Evolutionary conservation across 176 grass and related monocot genomes (phyloP).

Genomic region (Carex pumila): DNA sequence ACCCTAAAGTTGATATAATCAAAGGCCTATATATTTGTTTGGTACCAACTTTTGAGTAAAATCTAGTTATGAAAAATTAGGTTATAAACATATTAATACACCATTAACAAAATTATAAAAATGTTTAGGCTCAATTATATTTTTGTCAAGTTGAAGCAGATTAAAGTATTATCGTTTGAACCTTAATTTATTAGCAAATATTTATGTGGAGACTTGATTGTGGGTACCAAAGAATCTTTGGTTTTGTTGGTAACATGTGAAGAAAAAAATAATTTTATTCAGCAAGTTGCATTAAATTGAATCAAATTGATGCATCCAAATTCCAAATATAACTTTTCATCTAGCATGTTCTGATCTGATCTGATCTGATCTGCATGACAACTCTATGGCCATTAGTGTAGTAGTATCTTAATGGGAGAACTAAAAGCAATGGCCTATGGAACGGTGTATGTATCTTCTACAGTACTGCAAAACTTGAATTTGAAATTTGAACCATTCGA

Average conservation of each 20-base stretch:
- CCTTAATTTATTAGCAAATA: neutral
- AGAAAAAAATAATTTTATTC: too few species aligned
- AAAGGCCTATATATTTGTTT: too few species aligned
- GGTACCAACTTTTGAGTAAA: neutral
- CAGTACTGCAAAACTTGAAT: too few species aligned
- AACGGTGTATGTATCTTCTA: too few species aligned
- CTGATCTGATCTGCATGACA: neutral
- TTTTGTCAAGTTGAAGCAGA: neutral
- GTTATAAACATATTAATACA: neutral
- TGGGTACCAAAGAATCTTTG: neutral
- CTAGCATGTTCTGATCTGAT: neutral
- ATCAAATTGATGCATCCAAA: neutral
- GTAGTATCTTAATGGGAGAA: neutral
- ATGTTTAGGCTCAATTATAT: neutral
- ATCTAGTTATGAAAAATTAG: neutral
- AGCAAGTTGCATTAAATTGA: neutral
- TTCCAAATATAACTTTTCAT: neutral
- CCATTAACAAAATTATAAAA: neutral
- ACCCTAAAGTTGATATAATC: too few species aligned
- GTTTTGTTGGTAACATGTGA: neutral
- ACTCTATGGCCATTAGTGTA: neutral
- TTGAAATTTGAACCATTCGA: too few species aligned
- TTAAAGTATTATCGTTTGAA: neutral
- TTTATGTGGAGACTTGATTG: conserved; percentile 10
- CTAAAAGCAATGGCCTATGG: neutral